phyloP scores from a whole-genome alignment of 2,329 filamentous ascomycete genomes.

The Cladosporium oxysporum region DNA sequence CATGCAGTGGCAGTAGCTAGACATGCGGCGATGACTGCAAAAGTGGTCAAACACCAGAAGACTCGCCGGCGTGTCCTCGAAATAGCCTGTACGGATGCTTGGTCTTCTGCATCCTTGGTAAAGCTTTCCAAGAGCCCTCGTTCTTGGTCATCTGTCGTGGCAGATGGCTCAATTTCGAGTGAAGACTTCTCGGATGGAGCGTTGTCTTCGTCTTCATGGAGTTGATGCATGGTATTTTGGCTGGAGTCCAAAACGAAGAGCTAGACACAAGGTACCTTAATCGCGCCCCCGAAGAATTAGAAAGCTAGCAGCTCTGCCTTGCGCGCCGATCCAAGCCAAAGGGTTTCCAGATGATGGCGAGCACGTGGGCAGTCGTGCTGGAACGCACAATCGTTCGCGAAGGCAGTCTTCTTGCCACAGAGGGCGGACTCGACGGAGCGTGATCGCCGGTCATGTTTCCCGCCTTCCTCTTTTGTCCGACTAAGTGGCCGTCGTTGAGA shows the following conservation, averaged over 20 bases:
- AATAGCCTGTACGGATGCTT: background rate
- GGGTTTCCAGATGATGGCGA: no score
- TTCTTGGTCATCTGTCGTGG: background rate
- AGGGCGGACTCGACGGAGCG: background rate
- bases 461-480: slow-evolving; percentile 10
- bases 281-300: background rate
- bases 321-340: background rate
- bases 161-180: background rate
- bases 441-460: slow-evolving; percentile 5
- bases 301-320: background rate
- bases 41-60: background rate
- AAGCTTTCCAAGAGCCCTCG: background rate
- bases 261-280: background rate
- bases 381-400: background rate
- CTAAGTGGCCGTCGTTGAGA: slow-evolving; percentile 5
- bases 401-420: background rate
- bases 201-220: background rate
- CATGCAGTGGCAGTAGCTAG: background rate
- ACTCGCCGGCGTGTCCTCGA: background rate
- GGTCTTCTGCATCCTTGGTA: background rate
- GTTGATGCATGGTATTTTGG: background rate
- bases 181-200: background rate
- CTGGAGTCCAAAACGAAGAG: background rate
- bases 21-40: background rate
- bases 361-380: background rate